phyloP scores from a whole-genome alignment of 768 basidiomycete genomes.

The Guyanaporus albipodus region DNA sequence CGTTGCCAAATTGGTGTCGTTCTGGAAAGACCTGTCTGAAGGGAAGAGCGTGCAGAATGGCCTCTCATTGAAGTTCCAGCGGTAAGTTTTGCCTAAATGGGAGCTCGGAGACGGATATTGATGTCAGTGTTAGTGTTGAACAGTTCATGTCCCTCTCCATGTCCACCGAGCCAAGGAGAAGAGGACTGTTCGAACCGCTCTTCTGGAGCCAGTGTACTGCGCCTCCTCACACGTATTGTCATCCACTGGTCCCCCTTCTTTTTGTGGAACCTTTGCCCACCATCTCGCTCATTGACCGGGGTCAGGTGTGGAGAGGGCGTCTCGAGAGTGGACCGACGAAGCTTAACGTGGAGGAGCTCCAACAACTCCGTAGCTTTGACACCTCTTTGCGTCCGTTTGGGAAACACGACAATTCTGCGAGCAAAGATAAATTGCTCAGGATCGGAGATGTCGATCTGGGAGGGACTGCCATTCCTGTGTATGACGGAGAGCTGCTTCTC shows the following conservation, averaged over 20 bases:
- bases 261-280: conserved; percentile 75
- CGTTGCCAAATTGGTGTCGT: conserved; percentile 45
- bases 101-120: background rate
- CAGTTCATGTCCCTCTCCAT: conserved; percentile 78
- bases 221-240: conserved; percentile 36
- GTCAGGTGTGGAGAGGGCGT: conserved; percentile 59
- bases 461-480: conserved; percentile 69
- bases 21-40: conserved; percentile 52
- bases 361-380: conserved; percentile 53
- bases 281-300: conserved; percentile 63
- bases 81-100: conserved; percentile 39
- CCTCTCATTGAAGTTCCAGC: conserved; percentile 55
- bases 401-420: conserved; percentile 12
- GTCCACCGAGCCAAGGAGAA: conserved; percentile 69
- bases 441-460: conserved; percentile 48
- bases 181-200: conserved; percentile 70
- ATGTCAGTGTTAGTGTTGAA: conserved; percentile 46
- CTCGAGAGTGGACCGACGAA: conserved; percentile 56
- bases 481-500: conserved; percentile 70
- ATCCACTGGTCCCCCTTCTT: conserved; percentile 59
- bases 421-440: conserved; percentile 27
- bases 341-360: conserved; percentile 52
- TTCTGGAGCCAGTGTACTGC: conserved; percentile 57
- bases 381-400: conserved; percentile 35
- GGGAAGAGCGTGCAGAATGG: conserved; percentile 36